Percentiles rank a stretch among this genome's conserved stretches.
phyloP scores from a whole-genome alignment of 2,329 filamentous ascomycete species.

The Epichloe festucae region DNA sequence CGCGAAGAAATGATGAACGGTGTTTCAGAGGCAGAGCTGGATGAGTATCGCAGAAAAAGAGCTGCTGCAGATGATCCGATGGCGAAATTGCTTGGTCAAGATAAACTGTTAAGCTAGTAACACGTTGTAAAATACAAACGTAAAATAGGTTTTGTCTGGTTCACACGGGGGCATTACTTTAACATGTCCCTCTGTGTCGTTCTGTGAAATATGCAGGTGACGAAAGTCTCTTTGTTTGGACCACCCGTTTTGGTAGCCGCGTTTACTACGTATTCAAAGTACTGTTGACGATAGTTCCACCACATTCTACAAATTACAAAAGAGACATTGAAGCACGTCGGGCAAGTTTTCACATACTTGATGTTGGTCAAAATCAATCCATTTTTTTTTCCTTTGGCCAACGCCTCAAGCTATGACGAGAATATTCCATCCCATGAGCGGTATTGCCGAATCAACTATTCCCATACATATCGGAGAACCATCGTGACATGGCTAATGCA shows the following conservation, averaged over 20 bases:
- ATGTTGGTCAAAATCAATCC: conserved; percentile 26
- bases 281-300: too few relatives aligned
- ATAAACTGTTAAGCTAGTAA: conserved; percentile 40
- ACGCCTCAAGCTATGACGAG: conserved; percentile 39
- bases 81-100: conserved; percentile 65
- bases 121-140: neutral
- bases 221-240: too few relatives aligned
- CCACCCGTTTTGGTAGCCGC: too few relatives aligned
- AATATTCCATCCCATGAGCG: conserved; percentile 26
- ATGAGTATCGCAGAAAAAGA: conserved; percentile 68
- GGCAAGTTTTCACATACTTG: conserved; percentile 6
- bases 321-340: neutral
- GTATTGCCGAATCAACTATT: conserved; percentile 20
- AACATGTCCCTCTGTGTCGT: too few relatives aligned
- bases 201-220: too few relatives aligned
- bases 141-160: neutral
- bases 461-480: conserved; percentile 17
- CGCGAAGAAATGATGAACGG: conserved; percentile 67
- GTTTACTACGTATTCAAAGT: too few relatives aligned
- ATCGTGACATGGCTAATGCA: conserved; percentile 20
- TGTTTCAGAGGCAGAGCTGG: conserved; percentile 72
- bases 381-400: conserved; percentile 33
- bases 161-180: too few relatives aligned
- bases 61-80: conserved; percentile 72
- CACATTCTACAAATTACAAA: neutral